These are phyloP conservation scores for Spatholobus suberectus DNA, from an alignment of 306 rosid species.

Conservation along the genomic window DNA sequence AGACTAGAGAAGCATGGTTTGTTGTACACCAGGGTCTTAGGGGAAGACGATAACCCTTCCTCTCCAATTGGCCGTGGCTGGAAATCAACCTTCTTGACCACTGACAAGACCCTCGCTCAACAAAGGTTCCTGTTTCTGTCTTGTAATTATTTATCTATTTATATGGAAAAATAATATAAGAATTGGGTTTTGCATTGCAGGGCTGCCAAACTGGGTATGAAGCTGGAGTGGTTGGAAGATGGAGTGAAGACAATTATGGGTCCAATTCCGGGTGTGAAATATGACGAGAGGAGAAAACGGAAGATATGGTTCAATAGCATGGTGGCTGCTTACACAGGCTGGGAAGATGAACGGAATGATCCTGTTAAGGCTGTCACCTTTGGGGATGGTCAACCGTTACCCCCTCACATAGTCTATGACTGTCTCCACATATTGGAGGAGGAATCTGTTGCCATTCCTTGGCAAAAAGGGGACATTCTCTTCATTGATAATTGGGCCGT, in stretches of 20 bases:
- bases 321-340: slow-evolving; percentile 80
- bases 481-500: slow-evolving; percentile 85
- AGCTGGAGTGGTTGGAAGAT: slow-evolving; percentile 82
- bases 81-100: slow-evolving; percentile 91
- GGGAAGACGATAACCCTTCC: slow-evolving; percentile 76
- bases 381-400: slow-evolving; percentile 79
- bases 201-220: slow-evolving; percentile 85
- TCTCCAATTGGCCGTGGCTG: slow-evolving; percentile 96
- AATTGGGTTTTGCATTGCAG: slow-evolving; percentile 37
- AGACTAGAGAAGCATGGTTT: slow-evolving; percentile 74
- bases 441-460: slow-evolving; percentile 67
- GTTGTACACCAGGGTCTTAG: slow-evolving; percentile 73
- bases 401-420: slow-evolving; percentile 61
- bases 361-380: slow-evolving; percentile 86
- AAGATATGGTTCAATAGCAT: slow-evolving; percentile 94
- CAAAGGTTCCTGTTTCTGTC: slow-evolving; percentile 59
- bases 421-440: slow-evolving; percentile 67
- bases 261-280: slow-evolving; percentile 80
- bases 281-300: slow-evolving; percentile 58
- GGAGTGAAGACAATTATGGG: slow-evolving; percentile 84
- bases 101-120: slow-evolving; percentile 71
- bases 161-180: not conserved
- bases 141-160: too few relatives aligned
- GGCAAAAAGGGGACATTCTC: slow-evolving; percentile 73
- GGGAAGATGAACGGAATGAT: slow-evolving; percentile 53